Evolutionary conservation across 441 rosid genomes (phyloP).

Genomic region (Populus tomentosa): DNA sequence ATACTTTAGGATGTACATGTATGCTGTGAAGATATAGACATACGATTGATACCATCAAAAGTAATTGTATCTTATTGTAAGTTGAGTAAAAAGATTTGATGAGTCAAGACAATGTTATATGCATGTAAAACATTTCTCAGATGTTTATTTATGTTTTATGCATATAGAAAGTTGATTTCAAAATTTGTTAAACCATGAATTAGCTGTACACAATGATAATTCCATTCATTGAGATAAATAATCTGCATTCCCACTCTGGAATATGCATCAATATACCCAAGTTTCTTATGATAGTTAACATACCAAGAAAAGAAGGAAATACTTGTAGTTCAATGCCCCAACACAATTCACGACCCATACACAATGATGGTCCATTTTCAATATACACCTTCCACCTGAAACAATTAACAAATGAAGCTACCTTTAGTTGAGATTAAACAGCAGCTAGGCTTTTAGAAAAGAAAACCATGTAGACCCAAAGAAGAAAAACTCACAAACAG

Average conservation of each 20-base stretch:
- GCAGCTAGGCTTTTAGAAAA: neutral
- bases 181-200: neutral
- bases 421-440: neutral
- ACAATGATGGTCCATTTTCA: constrained; percentile 95
- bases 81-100: neutral
- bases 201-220: neutral
- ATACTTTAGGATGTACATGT: neutral
- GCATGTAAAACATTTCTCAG: neutral
- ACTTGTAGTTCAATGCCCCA: constrained; percentile 89
- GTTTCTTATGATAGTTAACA: constrained; percentile 12
- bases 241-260: neutral
- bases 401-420: constrained; percentile 16
- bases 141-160: neutral
- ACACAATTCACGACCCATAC: constrained; percentile 97
- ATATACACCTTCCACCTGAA: constrained; percentile 78
- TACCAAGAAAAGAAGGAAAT: constrained; percentile 93
- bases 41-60: neutral
- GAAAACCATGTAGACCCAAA: constrained; percentile 44
- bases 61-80: neutral
- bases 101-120: neutral
- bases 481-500: constrained; percentile 33
- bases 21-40: neutral
- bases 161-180: neutral
- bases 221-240: neutral
- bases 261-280: neutral